Evolutionary conservation across 2,329 filamentous ascomycete genomes (phyloP).

Genomic region (Fusarium udum): DNA sequence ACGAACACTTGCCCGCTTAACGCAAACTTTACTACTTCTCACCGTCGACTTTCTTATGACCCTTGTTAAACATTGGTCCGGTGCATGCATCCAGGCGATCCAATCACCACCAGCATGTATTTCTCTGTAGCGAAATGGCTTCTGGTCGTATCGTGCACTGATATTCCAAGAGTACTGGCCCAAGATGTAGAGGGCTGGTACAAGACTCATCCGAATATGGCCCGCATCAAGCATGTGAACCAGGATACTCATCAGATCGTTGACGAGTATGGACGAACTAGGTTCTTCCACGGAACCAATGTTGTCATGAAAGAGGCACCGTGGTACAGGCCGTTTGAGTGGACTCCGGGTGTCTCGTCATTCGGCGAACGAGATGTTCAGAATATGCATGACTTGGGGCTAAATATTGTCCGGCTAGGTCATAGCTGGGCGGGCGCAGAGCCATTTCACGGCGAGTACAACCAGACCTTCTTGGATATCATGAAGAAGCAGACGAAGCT

Average conservation of each 20-base stretch:
- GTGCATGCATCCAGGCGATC: fast-evolving
- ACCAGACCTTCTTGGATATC: neutral
- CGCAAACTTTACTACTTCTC: neutral
- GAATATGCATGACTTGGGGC: neutral
- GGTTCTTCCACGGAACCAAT: neutral
- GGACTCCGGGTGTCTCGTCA: neutral
- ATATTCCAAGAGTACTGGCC: fast-evolving
- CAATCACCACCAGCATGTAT: fast-evolving
- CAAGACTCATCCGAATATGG: neutral
- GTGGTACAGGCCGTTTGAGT: neutral
- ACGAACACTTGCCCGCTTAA: neutral
- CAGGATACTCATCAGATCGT: neutral
- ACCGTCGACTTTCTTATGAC: neutral
- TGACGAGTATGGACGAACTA: neutral
- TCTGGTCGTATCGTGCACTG: fast-evolving
- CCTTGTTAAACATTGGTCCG: fast-evolving
- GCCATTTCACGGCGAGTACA: neutral
- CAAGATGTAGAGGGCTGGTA: neutral
- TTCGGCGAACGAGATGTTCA: neutral
- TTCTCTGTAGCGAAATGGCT: neutral
- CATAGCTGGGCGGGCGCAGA: neutral
- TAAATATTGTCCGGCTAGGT: neutral
- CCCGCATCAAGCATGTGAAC: neutral
- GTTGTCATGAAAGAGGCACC: neutral
- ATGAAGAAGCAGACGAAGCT: neutral